Evolutionary conservation across 176 grass and related monocot species (phyloP), one percentile per base, ranked within the genome.

Genomic region (Aegilops speltoides): DNA sequence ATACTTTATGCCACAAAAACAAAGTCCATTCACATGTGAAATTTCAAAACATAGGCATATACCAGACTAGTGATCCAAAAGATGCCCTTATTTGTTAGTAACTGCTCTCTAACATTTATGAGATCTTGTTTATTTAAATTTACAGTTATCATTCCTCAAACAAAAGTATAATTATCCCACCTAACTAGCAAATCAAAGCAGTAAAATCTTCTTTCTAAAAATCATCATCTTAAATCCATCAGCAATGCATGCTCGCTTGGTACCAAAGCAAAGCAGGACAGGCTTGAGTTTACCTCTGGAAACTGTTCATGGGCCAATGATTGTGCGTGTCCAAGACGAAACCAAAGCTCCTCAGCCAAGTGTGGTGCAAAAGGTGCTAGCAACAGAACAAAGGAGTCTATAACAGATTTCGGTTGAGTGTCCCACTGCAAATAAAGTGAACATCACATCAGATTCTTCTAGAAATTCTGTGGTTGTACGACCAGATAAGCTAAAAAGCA

Each of bases 271-370:
- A 54, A 81, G 28, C 20, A 25, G 73, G 25, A 75, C 31, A 34
- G 15, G 15, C 62, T 68, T 78, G 71, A 41, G 20, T 19, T n/a
- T 95, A 98, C 96, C 96, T 91, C 91, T 73, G 96, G 93, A 89
- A 98, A 98, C 48, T 72, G 86, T 89, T 92, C 86, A 41, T 98
- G 77, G 3, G 96, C 91, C 87, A 95, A 87, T 71, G 93, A 91
- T 41, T 81, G 80, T 45, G 86, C 73, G 84, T 98, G 87, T 57
- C 93, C 96, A 15, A 98, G 88, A 60, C 93, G 91, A 86, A 90
- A 95, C 96, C 96, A 95, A 79, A 98, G 92, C 83, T 98, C 96
- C 89, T 95, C 93, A 12, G 89, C 89, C 86, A 98, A 82, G 86
- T 95, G 96, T 78, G 93, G 91, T 62, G 96, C 96, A 71, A 95